Evolutionary conservation across 345 rosid genomes (phyloP), one percentile per base, ranked within the genome.

Genomic region (Trapa incisa): DNA sequence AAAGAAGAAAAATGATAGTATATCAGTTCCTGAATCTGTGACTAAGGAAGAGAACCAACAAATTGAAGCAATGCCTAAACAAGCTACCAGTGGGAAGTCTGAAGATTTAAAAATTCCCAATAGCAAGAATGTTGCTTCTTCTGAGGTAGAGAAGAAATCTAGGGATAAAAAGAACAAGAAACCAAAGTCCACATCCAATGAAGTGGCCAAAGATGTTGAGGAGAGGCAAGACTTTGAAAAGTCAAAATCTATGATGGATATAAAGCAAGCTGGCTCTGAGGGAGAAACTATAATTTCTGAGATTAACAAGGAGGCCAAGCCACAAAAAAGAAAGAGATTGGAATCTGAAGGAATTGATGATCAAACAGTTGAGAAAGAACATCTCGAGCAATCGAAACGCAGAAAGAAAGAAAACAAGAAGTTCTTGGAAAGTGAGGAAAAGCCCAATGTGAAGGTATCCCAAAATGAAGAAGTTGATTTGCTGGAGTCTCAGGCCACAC

Each of bases 241-340:
- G 22, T 52, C 32, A 64, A 70, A 48, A 69, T 35, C 57, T 60
- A 13, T 56, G 61, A 35, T 32, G 15, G 65, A 67, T 3, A 8
- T 37, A 71, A 65, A 68, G 6, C 66, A 71, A 74, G 64, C 67
- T 42, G 48, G 32, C 37, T 43, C 45, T 58, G 73, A 74, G 15
- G 70, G 72, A 68, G 70, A 61, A 29, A 17, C 67, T 5, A 67
- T 68, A 70, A 72, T 58, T 64, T 65, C 66, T 0, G 78, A 67
- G 54, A 77, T 45, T 61, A 68, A 66, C 32, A 79, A 74, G 67
- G 76, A 72, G 56, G 41, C 57, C 64, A 82, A 79, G 67, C 80
- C 88, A 68, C 89, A 86, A 82, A 92, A 92, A 77, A 82, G 96
- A 74, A 92, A 92, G 80, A 80, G 89, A 75, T 50, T 66, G 42